Evolutionary conservation across 768 basidiomycete genomes (phyloP).

Genomic region (Boletus pseudopeckii): DNA sequence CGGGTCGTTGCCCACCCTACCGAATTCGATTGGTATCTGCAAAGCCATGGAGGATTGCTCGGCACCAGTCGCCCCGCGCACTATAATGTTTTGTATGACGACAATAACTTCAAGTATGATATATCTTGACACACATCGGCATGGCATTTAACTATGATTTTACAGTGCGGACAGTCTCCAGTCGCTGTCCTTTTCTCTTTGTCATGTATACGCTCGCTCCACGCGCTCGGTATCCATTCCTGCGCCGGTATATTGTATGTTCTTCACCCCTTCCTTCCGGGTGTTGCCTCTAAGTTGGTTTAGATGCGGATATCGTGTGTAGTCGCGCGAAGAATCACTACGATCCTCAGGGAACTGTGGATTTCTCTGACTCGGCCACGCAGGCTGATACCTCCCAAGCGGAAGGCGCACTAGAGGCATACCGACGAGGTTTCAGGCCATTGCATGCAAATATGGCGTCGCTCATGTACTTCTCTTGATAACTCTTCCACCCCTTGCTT

Average conservation of each 20-base stretch:
- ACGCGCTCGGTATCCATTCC: conserved; percentile 82
- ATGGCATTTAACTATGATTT: conserved; percentile 7
- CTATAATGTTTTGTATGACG: conserved; percentile 43
- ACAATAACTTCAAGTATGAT: conserved; percentile 57
- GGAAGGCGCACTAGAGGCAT: conserved; percentile 45
- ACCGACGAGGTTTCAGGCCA: conserved; percentile 52
- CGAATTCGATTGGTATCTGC: conserved; percentile 77
- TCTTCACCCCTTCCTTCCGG: not conserved
- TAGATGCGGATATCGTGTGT: conserved; percentile 77
- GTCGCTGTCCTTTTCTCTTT: conserved; percentile 66
- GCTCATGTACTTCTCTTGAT: conserved; percentile 59
- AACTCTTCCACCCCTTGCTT: not conserved
- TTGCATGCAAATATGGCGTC: conserved; percentile 48
- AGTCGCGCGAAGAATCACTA: conserved; percentile 80
- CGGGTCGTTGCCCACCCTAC: conserved; percentile 63
- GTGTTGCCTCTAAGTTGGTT: not conserved
- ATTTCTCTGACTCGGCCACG: conserved; percentile 60
- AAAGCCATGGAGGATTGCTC: conserved; percentile 72
- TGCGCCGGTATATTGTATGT: conserved; percentile 76
- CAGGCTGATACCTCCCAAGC: conserved; percentile 40
- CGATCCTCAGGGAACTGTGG: conserved; percentile 54
- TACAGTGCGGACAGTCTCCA: conserved; percentile 65
- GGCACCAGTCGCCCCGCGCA: conserved; percentile 73
- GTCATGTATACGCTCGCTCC: conserved; percentile 77
- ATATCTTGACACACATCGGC: not conserved